A percentile compares a stretch with the other conserved stretches of the same genome.
Conservation (phyloP, 495 filamentous ascomycete genomes). For the Rhypophila decipiens region DNA sequence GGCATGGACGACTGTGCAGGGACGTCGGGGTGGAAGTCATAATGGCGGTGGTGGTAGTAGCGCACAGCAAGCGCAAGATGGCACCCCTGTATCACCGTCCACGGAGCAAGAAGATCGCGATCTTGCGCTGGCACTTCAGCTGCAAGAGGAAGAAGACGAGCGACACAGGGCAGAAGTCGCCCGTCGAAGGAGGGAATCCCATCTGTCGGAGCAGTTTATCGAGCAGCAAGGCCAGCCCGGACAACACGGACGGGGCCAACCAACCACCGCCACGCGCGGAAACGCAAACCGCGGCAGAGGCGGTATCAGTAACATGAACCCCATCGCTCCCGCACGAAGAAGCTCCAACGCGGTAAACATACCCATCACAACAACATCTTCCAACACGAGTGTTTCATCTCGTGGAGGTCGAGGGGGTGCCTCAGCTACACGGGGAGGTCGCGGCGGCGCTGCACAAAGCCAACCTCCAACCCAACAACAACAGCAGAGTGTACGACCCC, state of each 20-base stretch:
- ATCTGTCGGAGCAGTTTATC: constrained; percentile 51
- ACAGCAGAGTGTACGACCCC: constrained; percentile 40
- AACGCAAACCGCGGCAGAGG: constrained; percentile 3
- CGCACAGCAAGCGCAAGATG: constrained; percentile 13
- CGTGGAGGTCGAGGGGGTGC: constrained; percentile 4
- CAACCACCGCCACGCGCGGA: not conserved
- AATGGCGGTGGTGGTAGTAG: no score
- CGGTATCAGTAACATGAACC: constrained; percentile 4
- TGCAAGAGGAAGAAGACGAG: constrained; percentile 80
- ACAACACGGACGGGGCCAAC: constrained; percentile 8
- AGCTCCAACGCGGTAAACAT: constrained; percentile 18
- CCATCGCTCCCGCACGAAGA: constrained; percentile 4
- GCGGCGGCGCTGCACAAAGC: no score
- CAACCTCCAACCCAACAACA: no score
- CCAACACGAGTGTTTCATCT: no score
- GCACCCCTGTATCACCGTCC: constrained; percentile 30
- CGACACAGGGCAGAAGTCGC: constrained; percentile 47
- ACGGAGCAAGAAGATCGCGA: constrained; percentile 71
- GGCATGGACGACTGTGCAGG: constrained; percentile 48
- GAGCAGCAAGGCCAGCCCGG: constrained; percentile 39
- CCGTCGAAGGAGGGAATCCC: constrained; percentile 41
- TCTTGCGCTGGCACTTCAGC: constrained; percentile 68
- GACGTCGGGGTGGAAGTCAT: constrained; percentile 27
- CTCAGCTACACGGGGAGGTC: not conserved
- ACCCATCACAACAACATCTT: constrained; percentile 5